Conservation (phyloP, 2,329 filamentous ascomycete genomes). For the Monilinia aucupariae region DNA sequence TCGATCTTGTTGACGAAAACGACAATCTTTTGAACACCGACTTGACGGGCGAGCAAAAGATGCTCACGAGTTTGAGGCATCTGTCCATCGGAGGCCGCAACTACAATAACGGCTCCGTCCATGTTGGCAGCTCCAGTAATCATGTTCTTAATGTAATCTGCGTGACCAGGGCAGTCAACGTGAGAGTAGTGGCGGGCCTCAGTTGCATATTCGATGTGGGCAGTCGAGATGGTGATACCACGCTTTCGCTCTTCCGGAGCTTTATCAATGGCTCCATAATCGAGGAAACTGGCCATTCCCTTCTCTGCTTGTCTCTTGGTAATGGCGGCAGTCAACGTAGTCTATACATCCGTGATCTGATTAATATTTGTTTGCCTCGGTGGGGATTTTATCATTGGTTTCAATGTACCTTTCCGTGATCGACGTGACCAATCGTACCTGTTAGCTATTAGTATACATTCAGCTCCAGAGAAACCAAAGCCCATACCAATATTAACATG, state of each 20-base stretch:
- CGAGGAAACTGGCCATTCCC: constrained; percentile 88
- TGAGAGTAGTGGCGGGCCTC: constrained; percentile 95
- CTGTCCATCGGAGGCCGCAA: constrained; percentile 96
- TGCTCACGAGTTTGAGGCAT: constrained; percentile 99
- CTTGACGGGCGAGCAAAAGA: constrained; percentile 93
- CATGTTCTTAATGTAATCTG: constrained; percentile 99
- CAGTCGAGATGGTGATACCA: constrained; percentile 98
- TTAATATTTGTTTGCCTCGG: constrained; percentile 10
- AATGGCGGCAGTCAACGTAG: constrained; percentile 95
- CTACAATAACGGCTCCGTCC: constrained; percentile 98
- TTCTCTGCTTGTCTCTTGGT: constrained; percentile 97
- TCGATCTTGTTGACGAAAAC: constrained; percentile 99
- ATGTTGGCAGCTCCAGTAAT: constrained; percentile 99
- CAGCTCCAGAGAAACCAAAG: constrained; percentile 1
- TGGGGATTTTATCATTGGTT: neutral
- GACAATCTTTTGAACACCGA: constrained; percentile 95
- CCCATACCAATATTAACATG: constrained; percentile 91
- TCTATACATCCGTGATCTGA: constrained; percentile 49
- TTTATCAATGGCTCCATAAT: constrained; percentile 98
- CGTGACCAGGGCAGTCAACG: constrained; percentile 99
- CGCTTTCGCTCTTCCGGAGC: constrained; percentile 98
- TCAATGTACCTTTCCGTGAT: constrained; percentile 88
- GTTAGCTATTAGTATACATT: constrained; percentile 20
- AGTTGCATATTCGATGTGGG: constrained; percentile 97
- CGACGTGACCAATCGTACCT: constrained; percentile 98